phyloP scores from a whole-genome alignment of 208 protist genomes.

The Leishmania mexicana region DNA sequence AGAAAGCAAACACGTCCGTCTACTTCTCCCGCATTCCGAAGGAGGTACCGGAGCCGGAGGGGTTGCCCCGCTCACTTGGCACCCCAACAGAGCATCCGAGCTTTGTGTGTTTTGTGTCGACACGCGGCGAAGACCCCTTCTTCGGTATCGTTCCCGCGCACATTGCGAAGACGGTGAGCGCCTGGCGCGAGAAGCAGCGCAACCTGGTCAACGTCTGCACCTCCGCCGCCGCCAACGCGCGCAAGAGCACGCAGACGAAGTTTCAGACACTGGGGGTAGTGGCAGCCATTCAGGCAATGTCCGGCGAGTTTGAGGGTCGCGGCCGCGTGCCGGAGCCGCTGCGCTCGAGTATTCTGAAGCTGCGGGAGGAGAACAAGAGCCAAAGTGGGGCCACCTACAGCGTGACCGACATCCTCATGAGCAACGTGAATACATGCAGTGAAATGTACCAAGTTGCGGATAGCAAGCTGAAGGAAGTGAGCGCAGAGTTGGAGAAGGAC shows the following conservation, averaged over 20 bases:
- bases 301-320: constrained; percentile 45
- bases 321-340: constrained; percentile 70
- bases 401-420: constrained; percentile 42
- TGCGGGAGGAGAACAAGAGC: constrained; percentile 46
- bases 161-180: constrained; percentile 48
- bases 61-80: constrained; percentile 65
- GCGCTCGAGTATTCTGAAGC: constrained; percentile 54
- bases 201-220: constrained; percentile 49
- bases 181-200: constrained; percentile 71
- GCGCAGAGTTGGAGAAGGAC: constrained; percentile 59
- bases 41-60: constrained; percentile 57
- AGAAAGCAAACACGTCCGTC: constrained; percentile 79
- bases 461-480: constrained; percentile 60
- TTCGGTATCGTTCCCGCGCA: constrained; percentile 87
- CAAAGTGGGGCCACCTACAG: constrained; percentile 38
- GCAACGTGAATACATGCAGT: constrained; percentile 57
- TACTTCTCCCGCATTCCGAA: constrained; percentile 77
- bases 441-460: constrained; percentile 49
- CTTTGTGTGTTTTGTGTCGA: constrained; percentile 63
- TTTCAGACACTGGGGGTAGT: constrained; percentile 63
- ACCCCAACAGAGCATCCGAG: constrained; percentile 52
- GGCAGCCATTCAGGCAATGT: constrained; percentile 64
- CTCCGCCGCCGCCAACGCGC: constrained; percentile 34
- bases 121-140: constrained; percentile 77
- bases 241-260: constrained; percentile 38